These are phyloP conservation scores for Erodium maritimum DNA, from an alignment of 345 rosid species.

Conservation along the genomic window DNA sequence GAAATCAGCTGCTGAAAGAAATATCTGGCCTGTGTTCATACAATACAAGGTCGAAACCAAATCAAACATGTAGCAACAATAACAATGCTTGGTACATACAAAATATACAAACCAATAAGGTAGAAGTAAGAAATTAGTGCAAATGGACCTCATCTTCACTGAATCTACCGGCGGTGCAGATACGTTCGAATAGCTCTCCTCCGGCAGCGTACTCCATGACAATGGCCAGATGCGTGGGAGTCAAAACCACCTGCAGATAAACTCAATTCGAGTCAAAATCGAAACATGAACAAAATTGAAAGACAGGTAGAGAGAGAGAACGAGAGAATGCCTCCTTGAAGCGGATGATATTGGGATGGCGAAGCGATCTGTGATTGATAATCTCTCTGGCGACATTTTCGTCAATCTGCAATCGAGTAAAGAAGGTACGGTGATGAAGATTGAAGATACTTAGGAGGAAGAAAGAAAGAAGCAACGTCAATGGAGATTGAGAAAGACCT, in stretches of 20 bases:
- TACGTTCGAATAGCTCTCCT: constrained; percentile 83
- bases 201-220: constrained; percentile 94
- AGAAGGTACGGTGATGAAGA: no score
- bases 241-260: constrained; percentile 52
- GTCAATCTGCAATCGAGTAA: constrained; percentile 44
- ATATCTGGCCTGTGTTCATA: constrained; percentile 56
- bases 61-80: not conserved
- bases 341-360: constrained; percentile 82
- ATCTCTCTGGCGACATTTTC: constrained; percentile 96
- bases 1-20: constrained; percentile 90
- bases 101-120: not conserved
- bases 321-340: constrained; percentile 59
- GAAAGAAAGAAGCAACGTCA: not conserved
- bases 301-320: not conserved
- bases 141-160: constrained; percentile 77
- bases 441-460: not conserved
- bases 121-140: not conserved
- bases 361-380: constrained; percentile 83
- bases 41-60: not conserved
- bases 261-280: not conserved
- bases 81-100: not conserved
- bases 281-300: not conserved
- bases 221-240: constrained; percentile 78
- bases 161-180: constrained; percentile 85
- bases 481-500: constrained; percentile 26